These are phyloP conservation scores for Kazachstania sp. DNA, from an alignment of 1,139 yeast species.

Conservation along the genomic window DNA sequence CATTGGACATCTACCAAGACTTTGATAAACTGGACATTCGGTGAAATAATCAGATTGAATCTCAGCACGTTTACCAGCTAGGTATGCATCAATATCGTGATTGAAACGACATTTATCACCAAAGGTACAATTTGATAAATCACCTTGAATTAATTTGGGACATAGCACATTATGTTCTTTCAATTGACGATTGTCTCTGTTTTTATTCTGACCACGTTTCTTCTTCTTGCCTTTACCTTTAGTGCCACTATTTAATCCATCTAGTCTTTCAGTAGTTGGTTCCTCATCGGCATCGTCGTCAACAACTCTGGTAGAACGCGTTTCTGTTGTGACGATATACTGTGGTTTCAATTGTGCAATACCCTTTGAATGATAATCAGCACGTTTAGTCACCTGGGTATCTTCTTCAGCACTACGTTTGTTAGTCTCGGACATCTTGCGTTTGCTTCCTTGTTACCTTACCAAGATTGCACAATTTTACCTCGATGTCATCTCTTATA, in stretches of 20 bases:
- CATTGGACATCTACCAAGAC: slow-evolving; percentile 83
- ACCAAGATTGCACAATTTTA: no score
- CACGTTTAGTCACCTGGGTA: slow-evolving; percentile 8
- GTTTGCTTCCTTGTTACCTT: no score
- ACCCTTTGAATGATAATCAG: slow-evolving; percentile 35
- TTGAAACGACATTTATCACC: slow-evolving; percentile 72
- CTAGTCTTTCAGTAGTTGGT: slow-evolving; percentile 31
- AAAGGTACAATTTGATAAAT: slow-evolving; percentile 46
- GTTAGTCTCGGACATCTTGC: background rate
- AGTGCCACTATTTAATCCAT: slow-evolving; percentile 17
- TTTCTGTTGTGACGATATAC: slow-evolving; percentile 34
- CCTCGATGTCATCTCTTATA: no score
- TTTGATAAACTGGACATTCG: slow-evolving; percentile 81
- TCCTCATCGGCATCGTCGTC: slow-evolving; percentile 52
- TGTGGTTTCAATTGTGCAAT: slow-evolving; percentile 61
- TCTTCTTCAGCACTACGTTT: background rate
- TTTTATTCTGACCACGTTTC: slow-evolving; percentile 81
- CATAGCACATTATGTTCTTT: slow-evolving; percentile 65
- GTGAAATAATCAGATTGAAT: slow-evolving; percentile 33
- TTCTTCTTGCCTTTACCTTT: slow-evolving; percentile 41
- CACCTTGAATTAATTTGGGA: slow-evolving; percentile 45
- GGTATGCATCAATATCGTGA: slow-evolving; percentile 63
- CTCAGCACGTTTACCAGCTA: slow-evolving; percentile 61
- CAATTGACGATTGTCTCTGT: slow-evolving; percentile 66
- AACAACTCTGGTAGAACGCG: background rate